phyloP scores from a whole-genome alignment of 805 yeast species.

The Wickerhamomyces mucosus region DNA sequence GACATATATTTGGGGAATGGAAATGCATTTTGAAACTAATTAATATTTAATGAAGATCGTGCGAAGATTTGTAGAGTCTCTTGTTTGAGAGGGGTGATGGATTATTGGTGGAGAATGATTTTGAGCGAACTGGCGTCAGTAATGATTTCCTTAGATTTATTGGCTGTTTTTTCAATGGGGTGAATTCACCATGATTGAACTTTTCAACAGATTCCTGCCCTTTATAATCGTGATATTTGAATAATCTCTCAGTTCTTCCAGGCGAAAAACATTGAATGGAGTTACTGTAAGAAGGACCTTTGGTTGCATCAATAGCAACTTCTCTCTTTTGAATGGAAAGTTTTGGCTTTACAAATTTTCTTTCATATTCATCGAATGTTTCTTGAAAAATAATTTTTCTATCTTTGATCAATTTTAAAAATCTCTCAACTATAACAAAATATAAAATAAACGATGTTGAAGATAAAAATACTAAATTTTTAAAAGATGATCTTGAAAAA shows the following conservation, averaged over 20 bases:
- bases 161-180: slow-evolving; percentile 16
- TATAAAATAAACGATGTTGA: slow-evolving; percentile 30
- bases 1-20: too few species aligned
- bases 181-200: slow-evolving; percentile 23
- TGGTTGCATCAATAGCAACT: slow-evolving; percentile 51
- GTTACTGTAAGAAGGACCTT: slow-evolving; percentile 19
- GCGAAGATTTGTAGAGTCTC: too few species aligned
- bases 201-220: slow-evolving; percentile 23
- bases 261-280: slow-evolving; percentile 23
- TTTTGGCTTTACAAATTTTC: slow-evolving; percentile 53
- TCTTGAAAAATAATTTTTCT: slow-evolving; percentile 52
- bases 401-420: slow-evolving; percentile 41
- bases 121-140: too few species aligned
- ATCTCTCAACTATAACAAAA: slow-evolving; percentile 32
- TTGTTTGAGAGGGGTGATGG: too few species aligned
- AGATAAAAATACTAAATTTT: slow-evolving; percentile 25
- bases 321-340: slow-evolving; percentile 44
- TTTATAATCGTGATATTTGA: slow-evolving; percentile 38
- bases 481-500: slow-evolving; percentile 27
- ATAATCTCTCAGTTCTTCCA: slow-evolving; percentile 27
- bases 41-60: too few species aligned
- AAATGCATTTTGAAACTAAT: too few species aligned
- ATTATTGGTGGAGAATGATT: too few species aligned
- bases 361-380: slow-evolving; percentile 51
- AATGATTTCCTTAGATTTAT: slow-evolving; percentile 5